These are phyloP conservation scores for Dictyostelium purpureum DNA, from an alignment of 78 protist species.

Conservation along the genomic window DNA sequence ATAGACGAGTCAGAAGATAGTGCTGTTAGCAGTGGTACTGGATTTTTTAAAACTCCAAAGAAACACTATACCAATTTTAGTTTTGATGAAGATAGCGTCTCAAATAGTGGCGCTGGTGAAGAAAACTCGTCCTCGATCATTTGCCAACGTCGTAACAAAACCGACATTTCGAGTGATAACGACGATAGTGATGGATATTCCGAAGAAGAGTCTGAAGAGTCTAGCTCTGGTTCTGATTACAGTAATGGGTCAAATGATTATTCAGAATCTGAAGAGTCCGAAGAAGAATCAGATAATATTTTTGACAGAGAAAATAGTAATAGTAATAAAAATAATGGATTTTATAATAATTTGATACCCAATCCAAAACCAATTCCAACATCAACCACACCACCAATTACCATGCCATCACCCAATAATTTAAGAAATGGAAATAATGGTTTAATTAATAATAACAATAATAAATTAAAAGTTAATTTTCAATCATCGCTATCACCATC, in stretches of 20 bases:
- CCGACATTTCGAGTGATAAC: not conserved
- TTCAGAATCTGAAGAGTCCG: not conserved
- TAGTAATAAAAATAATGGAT: not conserved
- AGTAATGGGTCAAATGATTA: too few species aligned
- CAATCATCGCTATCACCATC: constrained; percentile 21
- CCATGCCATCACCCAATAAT: constrained; percentile 26
- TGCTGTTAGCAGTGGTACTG: not conserved
- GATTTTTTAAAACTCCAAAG: constrained; percentile 40
- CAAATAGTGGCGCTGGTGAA: not conserved
- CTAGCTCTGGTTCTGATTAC: too few species aligned
- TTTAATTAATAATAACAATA: not conserved
- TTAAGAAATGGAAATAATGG: not conserved
- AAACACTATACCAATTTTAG: constrained; percentile 38
- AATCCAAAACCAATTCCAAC: constrained; percentile 5
- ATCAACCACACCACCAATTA: constrained; percentile 58
- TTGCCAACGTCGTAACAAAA: not conserved
- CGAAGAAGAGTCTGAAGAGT: not conserved
- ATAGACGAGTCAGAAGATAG: constrained; percentile 5
- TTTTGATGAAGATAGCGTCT: constrained; percentile 3
- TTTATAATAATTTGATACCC: not conserved
- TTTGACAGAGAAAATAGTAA: not conserved
- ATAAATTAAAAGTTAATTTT: not conserved
- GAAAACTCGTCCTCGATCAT: not conserved
- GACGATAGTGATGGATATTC: not conserved
- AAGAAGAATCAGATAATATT: not conserved